These are phyloP conservation scores for Nitzschia sp. DNA, from an alignment of 108 stramenopile genomes.

Conservation along the genomic window DNA sequence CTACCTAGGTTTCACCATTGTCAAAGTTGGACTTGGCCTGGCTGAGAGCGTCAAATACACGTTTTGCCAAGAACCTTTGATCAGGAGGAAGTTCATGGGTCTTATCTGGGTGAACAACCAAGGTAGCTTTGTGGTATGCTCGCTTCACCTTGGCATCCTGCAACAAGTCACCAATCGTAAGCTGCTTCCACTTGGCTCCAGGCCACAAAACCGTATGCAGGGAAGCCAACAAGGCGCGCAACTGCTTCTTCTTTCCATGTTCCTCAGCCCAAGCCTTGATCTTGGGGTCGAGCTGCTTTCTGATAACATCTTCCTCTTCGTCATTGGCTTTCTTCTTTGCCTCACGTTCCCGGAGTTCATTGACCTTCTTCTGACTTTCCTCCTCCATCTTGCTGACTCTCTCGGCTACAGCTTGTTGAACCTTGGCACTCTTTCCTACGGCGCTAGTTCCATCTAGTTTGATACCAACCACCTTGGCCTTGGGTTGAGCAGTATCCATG, in stretches of 20 bases:
- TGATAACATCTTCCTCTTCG: constrained; percentile 71
- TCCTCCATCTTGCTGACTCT: constrained; percentile 78
- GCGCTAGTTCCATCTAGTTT: constrained; percentile 68
- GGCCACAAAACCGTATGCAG: constrained; percentile 94
- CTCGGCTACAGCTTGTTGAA: constrained; percentile 62
- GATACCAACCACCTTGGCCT: constrained; percentile 58
- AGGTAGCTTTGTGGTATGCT: constrained; percentile 84
- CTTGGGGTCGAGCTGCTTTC: constrained; percentile 76
- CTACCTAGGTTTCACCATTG: constrained; percentile 6
- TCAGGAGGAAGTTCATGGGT: constrained; percentile 80
- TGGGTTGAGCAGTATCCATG: constrained; percentile 15
- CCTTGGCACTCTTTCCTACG: constrained; percentile 65
- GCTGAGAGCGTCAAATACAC: constrained; percentile 89
- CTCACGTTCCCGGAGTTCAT: constrained; percentile 71
- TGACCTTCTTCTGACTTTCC: constrained; percentile 67
- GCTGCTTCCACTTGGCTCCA: constrained; percentile 85
- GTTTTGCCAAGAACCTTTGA: constrained; percentile 90
- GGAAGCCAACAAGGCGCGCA: constrained; percentile 91
- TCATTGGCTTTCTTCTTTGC: constrained; percentile 56
- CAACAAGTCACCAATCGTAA: constrained; percentile 92
- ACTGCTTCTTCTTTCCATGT: constrained; percentile 92
- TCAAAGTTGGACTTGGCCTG: constrained; percentile 74
- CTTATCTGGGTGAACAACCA: constrained; percentile 97
- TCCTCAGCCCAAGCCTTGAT: constrained; percentile 88
- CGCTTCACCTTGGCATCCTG: constrained; percentile 86